Evolutionary conservation across 2,329 filamentous ascomycete species (phyloP), one percentile per base, ranked within the genome.

Genomic region (Talaromyces marneffei): DNA sequence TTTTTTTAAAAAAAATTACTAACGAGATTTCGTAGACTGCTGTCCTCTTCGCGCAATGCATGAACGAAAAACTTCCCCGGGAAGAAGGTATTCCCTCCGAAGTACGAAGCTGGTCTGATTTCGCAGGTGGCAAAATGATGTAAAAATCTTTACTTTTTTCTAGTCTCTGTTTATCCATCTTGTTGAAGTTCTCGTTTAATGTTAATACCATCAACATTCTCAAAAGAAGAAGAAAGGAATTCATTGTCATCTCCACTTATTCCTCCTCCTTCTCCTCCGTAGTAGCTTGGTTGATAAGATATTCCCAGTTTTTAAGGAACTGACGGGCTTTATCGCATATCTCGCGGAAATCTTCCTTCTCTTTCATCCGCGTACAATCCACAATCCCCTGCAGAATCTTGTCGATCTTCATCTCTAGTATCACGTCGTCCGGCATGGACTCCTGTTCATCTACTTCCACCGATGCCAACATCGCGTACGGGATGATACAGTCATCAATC

Each of bases 1-100:
- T 10, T 20, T 20, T 1, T 52, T 6, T 31, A 2, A 7, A 5
- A 6, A 3, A 1, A 27, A 25, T 35, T 27, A 14, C 48, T 52
- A 33, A 52, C 16, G 23, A 33, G 16, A 23, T 46, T n/a, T n/a
- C n/a, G 27, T 66, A 97, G 92, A 99, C 94, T 68, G 93, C 94
- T 63, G 87, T 94, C 66, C 89, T 97, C 69, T 97, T 97, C 72
- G 92, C 94, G 64, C 90, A 91, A 77, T 97, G 94, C 79, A 95
- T 99, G 91, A 94, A 83, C 78, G 90, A 92, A 83, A 99, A 97
- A 83, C 84, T 99, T 55, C 94, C 94, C 64, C 87, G 91, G 70
- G 80, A 85, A 64, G 91, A 94, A 74, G 93, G 92, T 59, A 93
- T 97, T 66, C 94, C 94, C 53, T 81, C 85, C 53, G 94, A 99